A percentile compares a stretch with the other conserved stretches of the same genome.
These are phyloP conservation scores for Exophiala sp. DNA, from an alignment of 2,329 filamentous ascomycete species.

Conservation along the genomic window DNA sequence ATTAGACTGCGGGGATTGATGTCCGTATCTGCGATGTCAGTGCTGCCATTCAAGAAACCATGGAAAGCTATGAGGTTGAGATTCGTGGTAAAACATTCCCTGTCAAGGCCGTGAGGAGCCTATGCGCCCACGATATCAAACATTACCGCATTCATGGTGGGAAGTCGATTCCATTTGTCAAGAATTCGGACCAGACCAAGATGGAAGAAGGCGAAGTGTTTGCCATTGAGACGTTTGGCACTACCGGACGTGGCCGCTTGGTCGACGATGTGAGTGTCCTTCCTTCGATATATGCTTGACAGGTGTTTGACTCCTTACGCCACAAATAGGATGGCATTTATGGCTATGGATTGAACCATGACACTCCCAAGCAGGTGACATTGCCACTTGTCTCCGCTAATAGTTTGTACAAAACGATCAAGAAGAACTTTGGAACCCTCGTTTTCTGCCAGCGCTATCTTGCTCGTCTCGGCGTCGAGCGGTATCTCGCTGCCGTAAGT, in stretches of 20 bases:
- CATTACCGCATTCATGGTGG: slow-evolving; percentile 56
- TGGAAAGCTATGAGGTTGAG: slow-evolving; percentile 61
- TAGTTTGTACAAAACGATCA: slow-evolving; percentile 56
- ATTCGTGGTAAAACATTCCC: slow-evolving; percentile 52
- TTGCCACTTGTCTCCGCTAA: slow-evolving; percentile 54
- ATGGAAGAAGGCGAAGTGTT: slow-evolving; percentile 60
- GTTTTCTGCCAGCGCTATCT: slow-evolving; percentile 62
- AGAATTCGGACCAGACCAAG: slow-evolving; percentile 46
- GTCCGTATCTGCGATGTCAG: slow-evolving; percentile 54
- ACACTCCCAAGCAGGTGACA: slow-evolving; percentile 34
- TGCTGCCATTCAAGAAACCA: slow-evolving; percentile 57
- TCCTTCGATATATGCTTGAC: not conserved
- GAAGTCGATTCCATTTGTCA: slow-evolving; percentile 55
- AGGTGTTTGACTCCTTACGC: slow-evolving; percentile 17
- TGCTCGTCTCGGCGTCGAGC: slow-evolving; percentile 59
- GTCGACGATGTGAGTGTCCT: slow-evolving; percentile 43
- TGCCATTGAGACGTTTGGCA: slow-evolving; percentile 58
- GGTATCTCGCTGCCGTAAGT: slow-evolving; percentile 57
- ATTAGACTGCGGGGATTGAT: slow-evolving; percentile 52
- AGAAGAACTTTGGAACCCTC: slow-evolving; percentile 60
- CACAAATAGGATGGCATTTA: slow-evolving; percentile 47
- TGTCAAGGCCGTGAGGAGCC: slow-evolving; percentile 54
- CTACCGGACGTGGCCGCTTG: slow-evolving; percentile 50
- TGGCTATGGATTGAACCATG: slow-evolving; percentile 47
- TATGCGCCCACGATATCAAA: slow-evolving; percentile 55